A percentile compares a stretch with the other conserved stretches of the same genome.
Evolutionary conservation across 495 filamentous ascomycete species (phyloP).

Genomic region (Rusavskia elegans): DNA sequence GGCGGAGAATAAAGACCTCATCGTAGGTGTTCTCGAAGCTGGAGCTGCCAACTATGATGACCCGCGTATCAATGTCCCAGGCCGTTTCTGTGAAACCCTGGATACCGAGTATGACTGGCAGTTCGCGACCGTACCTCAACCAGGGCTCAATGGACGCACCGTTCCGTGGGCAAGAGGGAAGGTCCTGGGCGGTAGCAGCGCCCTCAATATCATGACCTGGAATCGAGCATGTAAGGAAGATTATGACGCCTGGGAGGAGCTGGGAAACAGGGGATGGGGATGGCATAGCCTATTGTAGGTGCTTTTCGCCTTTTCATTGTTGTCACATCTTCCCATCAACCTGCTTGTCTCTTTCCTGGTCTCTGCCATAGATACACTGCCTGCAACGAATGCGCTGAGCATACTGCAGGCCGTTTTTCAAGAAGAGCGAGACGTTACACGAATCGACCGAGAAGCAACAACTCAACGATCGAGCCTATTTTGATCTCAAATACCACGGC

Average conservation of each 20-base stretch:
- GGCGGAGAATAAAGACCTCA: slow-evolving; percentile 21
- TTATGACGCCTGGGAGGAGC: slow-evolving; percentile 40
- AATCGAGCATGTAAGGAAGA: slow-evolving; percentile 35
- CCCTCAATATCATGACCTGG: slow-evolving; percentile 39
- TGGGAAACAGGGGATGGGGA: slow-evolving; percentile 40
- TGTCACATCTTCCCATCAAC: too few species aligned
- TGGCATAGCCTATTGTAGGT: slow-evolving; percentile 35
- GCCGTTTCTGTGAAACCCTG: slow-evolving; percentile 24
- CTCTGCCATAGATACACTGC: not conserved
- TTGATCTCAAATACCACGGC: slow-evolving; percentile 21
- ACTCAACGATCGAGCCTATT: slow-evolving; percentile 15
- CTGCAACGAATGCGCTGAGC: not conserved
- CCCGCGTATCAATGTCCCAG: slow-evolving; percentile 25
- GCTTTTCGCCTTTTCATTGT: not conserved
- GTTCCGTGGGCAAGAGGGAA: slow-evolving; percentile 23
- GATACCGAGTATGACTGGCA: slow-evolving; percentile 28
- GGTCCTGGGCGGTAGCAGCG: slow-evolving; percentile 27
- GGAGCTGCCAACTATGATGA: slow-evolving; percentile 24
- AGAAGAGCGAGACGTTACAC: slow-evolving; percentile 32
- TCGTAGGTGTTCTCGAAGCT: slow-evolving; percentile 31
- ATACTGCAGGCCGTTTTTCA: slow-evolving; percentile 26
- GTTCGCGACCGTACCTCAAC: slow-evolving; percentile 24
- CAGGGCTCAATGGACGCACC: slow-evolving; percentile 18
- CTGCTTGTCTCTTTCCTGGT: too few species aligned
- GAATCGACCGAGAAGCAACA: slow-evolving; percentile 20